These are phyloP conservation scores for Colletotrichum spinosum DNA, from an alignment of 2,329 filamentous ascomycete species.

Conservation along the genomic window DNA sequence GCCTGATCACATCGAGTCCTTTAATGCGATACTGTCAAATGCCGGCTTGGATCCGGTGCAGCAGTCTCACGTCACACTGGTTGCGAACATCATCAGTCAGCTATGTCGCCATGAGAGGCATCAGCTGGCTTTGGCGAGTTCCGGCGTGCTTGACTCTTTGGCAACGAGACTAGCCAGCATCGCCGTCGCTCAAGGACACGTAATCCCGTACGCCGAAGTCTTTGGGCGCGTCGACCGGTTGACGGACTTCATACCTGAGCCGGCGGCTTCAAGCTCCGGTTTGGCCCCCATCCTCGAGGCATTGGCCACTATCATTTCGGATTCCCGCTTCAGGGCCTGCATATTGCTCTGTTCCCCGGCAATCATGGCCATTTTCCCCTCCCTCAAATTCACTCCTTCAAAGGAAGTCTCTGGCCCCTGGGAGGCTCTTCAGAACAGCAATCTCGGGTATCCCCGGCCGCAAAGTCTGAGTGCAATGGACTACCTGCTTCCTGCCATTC, in stretches of 20 bases:
- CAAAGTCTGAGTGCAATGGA: conserved; percentile 70
- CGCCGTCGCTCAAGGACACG: conserved; percentile 74
- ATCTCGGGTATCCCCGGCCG: conserved; percentile 59
- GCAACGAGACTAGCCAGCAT: conserved; percentile 79
- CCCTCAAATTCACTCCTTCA: conserved; percentile 62
- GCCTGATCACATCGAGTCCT: conserved; percentile 31
- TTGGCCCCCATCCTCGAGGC: conserved; percentile 81
- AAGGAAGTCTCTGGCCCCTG: conserved; percentile 63
- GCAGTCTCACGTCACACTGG: conserved; percentile 72
- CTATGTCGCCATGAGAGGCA: conserved; percentile 78
- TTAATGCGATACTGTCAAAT: conserved; percentile 71
- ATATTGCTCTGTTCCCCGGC: conserved; percentile 76
- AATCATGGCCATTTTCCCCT: conserved; percentile 76
- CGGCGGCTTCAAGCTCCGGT: conserved; percentile 68
- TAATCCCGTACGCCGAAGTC: conserved; percentile 73
- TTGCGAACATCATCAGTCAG: conserved; percentile 65
- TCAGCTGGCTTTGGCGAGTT: conserved; percentile 77
- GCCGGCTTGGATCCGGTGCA: conserved; percentile 61
- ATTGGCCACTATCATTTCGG: conserved; percentile 79
- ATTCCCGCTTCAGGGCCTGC: conserved; percentile 82
- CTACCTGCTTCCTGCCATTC: conserved; percentile 69
- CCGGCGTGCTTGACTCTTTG: conserved; percentile 82
- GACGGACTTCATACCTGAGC: conserved; percentile 68
- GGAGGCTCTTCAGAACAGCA: conserved; percentile 65
- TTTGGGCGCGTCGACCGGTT: conserved; percentile 66